Evolutionary conservation across 1,284 basidiomycete genomes (phyloP).

Genomic region (Psilocybe mexicana): DNA sequence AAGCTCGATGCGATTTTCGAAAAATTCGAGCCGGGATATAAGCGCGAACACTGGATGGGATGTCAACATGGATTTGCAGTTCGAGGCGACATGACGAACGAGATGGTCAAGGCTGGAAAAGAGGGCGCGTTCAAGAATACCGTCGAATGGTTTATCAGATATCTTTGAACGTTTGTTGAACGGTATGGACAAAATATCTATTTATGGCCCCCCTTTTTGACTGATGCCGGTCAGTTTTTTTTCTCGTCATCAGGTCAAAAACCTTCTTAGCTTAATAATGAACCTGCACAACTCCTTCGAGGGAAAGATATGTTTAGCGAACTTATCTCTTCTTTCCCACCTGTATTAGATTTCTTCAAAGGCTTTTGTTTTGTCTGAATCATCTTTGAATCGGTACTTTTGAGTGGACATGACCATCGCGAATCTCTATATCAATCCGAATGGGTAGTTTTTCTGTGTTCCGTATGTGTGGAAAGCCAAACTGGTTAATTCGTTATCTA

Average conservation of each 20-base stretch:
- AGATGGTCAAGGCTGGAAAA: slow-evolving; percentile 54
- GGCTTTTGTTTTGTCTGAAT: too few species aligned
- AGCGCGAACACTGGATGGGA: slow-evolving; percentile 53
- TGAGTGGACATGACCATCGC: too few species aligned
- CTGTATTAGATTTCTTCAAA: too few species aligned
- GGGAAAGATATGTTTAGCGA: neutral
- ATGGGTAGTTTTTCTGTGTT: too few species aligned
- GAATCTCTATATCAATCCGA: too few species aligned
- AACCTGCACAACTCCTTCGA: neutral
- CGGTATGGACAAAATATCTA: neutral
- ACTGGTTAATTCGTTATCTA: neutral
- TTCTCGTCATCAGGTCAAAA: neutral
- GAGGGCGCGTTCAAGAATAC: slow-evolving; percentile 60
- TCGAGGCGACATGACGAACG: slow-evolving; percentile 48
- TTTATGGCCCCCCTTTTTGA: neutral
- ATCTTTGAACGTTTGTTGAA: slow-evolving; percentile 22
- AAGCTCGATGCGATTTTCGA: slow-evolving; percentile 56
- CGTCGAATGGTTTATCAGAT: slow-evolving; percentile 50
- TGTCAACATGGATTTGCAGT: slow-evolving; percentile 67
- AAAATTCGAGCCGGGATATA: slow-evolving; percentile 57
- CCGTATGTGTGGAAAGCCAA: too few species aligned
- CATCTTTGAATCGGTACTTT: too few species aligned
- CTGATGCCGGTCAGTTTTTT: neutral
- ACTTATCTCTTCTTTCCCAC: neutral
- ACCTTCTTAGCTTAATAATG: neutral